Evolutionary conservation across 1,139 yeast genomes (phyloP), one percentile per base, ranked within the genome.

Genomic region (Suhomyces bribrorum): DNA sequence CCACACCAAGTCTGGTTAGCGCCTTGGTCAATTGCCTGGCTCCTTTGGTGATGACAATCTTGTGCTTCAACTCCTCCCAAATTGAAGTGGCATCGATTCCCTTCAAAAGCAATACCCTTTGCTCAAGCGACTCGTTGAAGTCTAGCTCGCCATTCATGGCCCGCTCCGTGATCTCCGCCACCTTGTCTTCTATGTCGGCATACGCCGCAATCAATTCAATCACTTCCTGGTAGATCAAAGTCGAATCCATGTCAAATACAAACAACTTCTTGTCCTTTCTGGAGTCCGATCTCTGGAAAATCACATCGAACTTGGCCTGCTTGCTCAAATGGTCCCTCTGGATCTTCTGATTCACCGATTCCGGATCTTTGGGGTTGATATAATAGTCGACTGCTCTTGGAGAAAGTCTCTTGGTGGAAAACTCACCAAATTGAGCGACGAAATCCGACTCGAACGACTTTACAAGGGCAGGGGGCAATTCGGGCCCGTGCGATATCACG

Each of bases 91-190:
- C 72, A 40, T 85, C 80, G 26, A 92, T 84, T 3, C 98, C 98
- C 55, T 80, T 81, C 46, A 94, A 72, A 18, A 94, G 69, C 13
- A 69, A 65, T 8, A 89, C 97, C 41, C 98, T 77, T 56, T 79
- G 81, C 5, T 71, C 70, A 37, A 94, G 69, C 1, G 96, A 87
- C 52, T 86, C 86, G 47, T 79, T 82, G 67, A 94, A 94, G 59
- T 94, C 97, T 16, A 94, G 69, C 56, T 92, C 96, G 18, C 97
- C 97, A 53, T 90, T 89, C 99, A 94, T 94, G 26, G 98, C 98
- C 29, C 90, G 73, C 31, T 86, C 89, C 4, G 99, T 94, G 55
- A 94, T 90, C 37, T 75, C 79, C 5, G 86, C 81, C 11, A 87
- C 95, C 57, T 83, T 68, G 2, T 71, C 77, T 51, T 86, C 94